phyloP scores from a whole-genome alignment of 2,329 filamentous ascomycete genomes.

The Fusarium bulbicola region DNA sequence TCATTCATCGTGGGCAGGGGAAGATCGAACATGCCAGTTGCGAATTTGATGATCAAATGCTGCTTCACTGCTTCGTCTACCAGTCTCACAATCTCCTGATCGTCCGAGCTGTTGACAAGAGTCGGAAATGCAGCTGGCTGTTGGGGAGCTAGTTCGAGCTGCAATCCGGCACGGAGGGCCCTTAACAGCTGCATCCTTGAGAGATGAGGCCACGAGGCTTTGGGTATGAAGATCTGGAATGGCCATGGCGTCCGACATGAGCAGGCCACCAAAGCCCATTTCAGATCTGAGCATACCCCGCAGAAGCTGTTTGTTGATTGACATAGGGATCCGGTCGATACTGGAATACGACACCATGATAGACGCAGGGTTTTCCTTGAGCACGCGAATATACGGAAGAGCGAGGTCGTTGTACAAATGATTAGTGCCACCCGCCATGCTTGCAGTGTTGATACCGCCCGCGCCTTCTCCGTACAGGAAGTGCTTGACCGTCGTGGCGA shows the following conservation, averaged over 20 bases:
- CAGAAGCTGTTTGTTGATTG: neutral
- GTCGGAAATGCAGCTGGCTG: neutral
- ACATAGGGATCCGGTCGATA: neutral
- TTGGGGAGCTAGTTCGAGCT: neutral
- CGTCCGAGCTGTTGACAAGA: neutral
- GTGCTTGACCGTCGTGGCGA: neutral
- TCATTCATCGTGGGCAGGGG: neutral
- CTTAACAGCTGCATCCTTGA: neutral
- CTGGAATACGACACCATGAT: neutral
- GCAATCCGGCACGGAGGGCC: neutral
- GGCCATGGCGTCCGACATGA: neutral
- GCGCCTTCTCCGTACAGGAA: neutral
- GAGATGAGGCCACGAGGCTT: neutral
- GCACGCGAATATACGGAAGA: neutral
- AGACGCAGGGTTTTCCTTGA: neutral
- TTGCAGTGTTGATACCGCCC: neutral
- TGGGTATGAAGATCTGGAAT: neutral
- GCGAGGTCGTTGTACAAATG: neutral
- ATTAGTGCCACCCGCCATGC: neutral
- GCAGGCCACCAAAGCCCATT: neutral
- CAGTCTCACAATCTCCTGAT: neutral
- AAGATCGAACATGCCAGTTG: neutral
- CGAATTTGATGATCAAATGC: neutral
- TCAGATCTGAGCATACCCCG: neutral
- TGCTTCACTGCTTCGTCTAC: neutral